Percentiles rank a stretch among this genome's conserved stretches.
phyloP scores from a whole-genome alignment of 257 asterid genomes.

The Nicotiana tomentosiformis region DNA sequence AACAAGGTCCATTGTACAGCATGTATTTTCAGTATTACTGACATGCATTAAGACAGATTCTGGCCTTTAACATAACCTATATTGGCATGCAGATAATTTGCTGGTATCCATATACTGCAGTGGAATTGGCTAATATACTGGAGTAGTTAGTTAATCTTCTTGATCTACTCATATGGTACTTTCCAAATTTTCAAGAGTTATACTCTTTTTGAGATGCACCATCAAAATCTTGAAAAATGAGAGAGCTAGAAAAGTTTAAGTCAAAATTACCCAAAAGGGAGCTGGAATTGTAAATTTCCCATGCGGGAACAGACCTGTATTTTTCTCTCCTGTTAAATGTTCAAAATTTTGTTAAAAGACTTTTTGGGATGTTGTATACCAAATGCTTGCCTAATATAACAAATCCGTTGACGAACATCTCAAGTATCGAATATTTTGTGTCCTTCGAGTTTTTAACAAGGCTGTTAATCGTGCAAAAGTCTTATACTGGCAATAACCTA shows the following conservation, averaged over 20 bases:
- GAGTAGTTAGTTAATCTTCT: constrained; percentile 11
- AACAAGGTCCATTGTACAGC: not conserved
- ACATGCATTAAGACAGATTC: not conserved
- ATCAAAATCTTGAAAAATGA: not conserved
- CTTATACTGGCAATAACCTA: not conserved
- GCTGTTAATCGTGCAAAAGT: not conserved
- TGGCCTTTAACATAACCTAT: not conserved
- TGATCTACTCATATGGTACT: constrained; percentile 7
- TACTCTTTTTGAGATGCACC: not conserved
- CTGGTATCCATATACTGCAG: constrained; percentile 4
- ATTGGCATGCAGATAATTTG: constrained; percentile 1
- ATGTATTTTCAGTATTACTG: too few relatives aligned
- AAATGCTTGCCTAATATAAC: not conserved
- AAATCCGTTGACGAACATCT: not conserved
- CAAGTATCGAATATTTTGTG: not conserved
- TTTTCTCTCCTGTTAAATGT: not conserved
- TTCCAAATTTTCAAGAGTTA: constrained; percentile 3
- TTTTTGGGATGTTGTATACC: not conserved
- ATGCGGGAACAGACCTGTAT: not conserved
- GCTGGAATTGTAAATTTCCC: not conserved
- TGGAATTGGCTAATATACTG: constrained; percentile 8
- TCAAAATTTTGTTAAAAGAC: not conserved
- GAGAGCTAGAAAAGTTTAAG: not conserved
- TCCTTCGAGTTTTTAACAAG: not conserved
- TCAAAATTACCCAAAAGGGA: not conserved